Evolutionary conservation across 805 yeast genomes (phyloP), one percentile per base, ranked within the genome.

Genomic region (Sungouiozyma ichnusensis): DNA sequence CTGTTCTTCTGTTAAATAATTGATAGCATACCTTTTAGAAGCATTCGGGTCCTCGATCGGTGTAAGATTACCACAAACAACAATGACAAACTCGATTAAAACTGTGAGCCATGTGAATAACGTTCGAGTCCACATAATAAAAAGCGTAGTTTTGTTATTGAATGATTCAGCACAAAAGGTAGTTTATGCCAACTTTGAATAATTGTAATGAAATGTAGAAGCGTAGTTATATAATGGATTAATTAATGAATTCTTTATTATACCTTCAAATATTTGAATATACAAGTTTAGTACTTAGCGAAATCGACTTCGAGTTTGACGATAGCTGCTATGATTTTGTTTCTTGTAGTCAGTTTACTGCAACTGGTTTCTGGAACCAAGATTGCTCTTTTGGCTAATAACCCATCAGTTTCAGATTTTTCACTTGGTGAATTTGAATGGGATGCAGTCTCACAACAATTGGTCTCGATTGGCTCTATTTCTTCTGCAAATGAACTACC

Each of bases 1-100:
- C 9, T 38, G 15, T 3, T 41, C 31, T 3, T 41, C 42, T 2
- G 52, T 38, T 3, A 59, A 36, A 36, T 55, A 57, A 20, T 46
- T 45, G 3, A 55, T 44, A 7, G 36, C 37, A 33, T 47, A 57
- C 37, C 52, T 55, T 7, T 49, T 44, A 1, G 44, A 18, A 1
- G 52, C 48, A 4, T 37, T 38, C 2, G 53, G 50, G 32, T 53
- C 60, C 16, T 48, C 53, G 11, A 55, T 20, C 5, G 58, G 57
- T 48, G 38, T 29, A 50, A 33, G 7, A 51, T n/a, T 20, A 47
- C 50, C 9, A 35, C 15, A 3, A 40, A 38, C 18, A 35, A 29
- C 4, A 32, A 15, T 24, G 33, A 17, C 4, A 24, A 16, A 20
- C 20, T 3, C 29, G 9, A 24, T 24, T 11, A 24, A 24, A 7